These are phyloP conservation scores for Helminthosporium solani DNA, from an alignment of 2,329 filamentous ascomycete species.

Conservation along the genomic window DNA sequence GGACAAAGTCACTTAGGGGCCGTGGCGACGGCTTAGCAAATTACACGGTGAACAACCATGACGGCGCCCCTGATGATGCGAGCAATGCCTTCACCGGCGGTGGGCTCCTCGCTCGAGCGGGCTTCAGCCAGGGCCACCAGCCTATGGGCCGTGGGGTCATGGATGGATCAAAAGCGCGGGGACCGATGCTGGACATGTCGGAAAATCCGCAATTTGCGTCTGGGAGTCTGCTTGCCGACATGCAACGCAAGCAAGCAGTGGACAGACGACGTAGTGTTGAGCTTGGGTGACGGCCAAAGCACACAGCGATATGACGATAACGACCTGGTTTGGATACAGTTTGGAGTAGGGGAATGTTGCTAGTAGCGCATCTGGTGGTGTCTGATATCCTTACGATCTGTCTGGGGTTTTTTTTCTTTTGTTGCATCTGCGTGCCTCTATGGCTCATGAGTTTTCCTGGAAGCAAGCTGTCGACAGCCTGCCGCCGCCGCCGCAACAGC, in stretches of 20 bases:
- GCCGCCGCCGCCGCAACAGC: no score
- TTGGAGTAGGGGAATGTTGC: background rate
- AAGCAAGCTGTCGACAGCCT: no score
- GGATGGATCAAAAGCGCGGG: slow-evolving; percentile 47
- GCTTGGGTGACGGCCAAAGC: slow-evolving; percentile 8
- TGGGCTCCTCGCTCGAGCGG: slow-evolving; percentile 45
- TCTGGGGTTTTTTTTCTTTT: no score
- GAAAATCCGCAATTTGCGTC: slow-evolving; percentile 47
- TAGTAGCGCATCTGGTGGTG: slow-evolving; percentile 14
- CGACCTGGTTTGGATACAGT: background rate
- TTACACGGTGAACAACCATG: slow-evolving; percentile 38
- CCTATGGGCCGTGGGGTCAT: slow-evolving; percentile 48
- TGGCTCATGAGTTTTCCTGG: no score
- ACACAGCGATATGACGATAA: background rate
- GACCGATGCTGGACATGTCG: slow-evolving; percentile 48
- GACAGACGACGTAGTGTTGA: slow-evolving; percentile 22
- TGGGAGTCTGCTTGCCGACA: slow-evolving; percentile 51
- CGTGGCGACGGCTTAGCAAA: slow-evolving; percentile 36
- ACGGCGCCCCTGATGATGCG: slow-evolving; percentile 31
- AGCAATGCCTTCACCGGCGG: slow-evolving; percentile 47
- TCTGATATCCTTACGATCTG: slow-evolving; percentile 13
- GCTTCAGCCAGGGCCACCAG: slow-evolving; percentile 42
- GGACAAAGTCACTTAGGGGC: slow-evolving; percentile 37
- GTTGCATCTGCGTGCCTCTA: no score
- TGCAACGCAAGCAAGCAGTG: slow-evolving; percentile 32